Evolutionary conservation across 352 stramenopile genomes (phyloP).

Genomic region (Phytophthora ramorum): DNA sequence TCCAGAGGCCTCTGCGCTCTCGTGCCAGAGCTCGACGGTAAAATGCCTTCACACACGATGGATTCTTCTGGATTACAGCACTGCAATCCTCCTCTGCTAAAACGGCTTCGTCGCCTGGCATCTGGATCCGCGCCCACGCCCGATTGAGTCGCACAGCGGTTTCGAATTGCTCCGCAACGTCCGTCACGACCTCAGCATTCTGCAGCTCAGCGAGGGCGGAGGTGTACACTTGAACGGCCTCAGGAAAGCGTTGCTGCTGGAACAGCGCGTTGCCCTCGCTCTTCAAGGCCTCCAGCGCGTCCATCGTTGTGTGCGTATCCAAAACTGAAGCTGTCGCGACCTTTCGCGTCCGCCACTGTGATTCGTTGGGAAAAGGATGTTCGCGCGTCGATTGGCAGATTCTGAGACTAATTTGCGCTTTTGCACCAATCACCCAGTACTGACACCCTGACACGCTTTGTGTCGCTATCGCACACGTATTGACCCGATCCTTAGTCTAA

Average conservation of each 20-base stretch:
- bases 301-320: conserved; percentile 21
- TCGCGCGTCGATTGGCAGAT: conserved; percentile 87
- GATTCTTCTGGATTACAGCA: conserved; percentile 68
- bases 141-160: conserved; percentile 71
- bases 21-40: conserved; percentile 87
- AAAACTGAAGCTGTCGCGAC: conserved; percentile 14
- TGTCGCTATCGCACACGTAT: conserved; percentile 80
- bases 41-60: conserved; percentile 87
- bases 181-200: background rate
- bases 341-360: conserved; percentile 9
- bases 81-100: conserved; percentile 78
- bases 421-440: conserved; percentile 61
- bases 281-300: conserved; percentile 56
- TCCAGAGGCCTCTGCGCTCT: conserved; percentile 70
- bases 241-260: conserved; percentile 44
- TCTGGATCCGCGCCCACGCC: conserved; percentile 62
- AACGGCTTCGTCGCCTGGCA: conserved; percentile 13
- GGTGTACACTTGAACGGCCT: conserved; percentile 63
- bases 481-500: conserved; percentile 93
- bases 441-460: conserved; percentile 84
- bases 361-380: conserved; percentile 50
- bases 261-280: conserved; percentile 67
- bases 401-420: conserved; percentile 63
- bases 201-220: conserved; percentile 35
- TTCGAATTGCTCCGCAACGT: conserved; percentile 39